Base-by-base conservation (phyloP, 306 rosid genomes). In the Cicer pinnatifidum region DNA sequence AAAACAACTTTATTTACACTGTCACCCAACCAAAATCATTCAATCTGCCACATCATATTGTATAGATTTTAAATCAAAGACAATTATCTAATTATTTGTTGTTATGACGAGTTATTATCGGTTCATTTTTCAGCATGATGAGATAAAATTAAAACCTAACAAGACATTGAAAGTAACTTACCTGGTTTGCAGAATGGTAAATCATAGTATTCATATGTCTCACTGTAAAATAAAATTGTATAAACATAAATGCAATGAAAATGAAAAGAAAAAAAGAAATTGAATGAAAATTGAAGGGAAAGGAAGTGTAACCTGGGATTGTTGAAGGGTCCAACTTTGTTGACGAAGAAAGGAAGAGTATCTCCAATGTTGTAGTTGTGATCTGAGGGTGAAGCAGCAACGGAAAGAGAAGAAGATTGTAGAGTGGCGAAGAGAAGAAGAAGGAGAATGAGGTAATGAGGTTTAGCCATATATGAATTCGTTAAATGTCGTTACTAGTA, bases 151-250 rank as follows among this genome's bases (percentile, higher is more conserved):
- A 3, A 41, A 80, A 48, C 63, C 63, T 69, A 46, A 52, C 50
- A 60, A 79, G 47, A 47, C 20, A 28, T 76, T n/a, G 64, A 69
- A 37, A 63, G 91, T 75, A 15, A 73, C 87, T 77, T 69, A 93
- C 98, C 98, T 87, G 98, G 93, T 60, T 7, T 59, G 87, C 97
- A 93, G 80, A 93, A 90, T 71, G 96, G 92, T 72, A 90, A 85
- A 57, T 87, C 93, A 81, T 90, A 90, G 89, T 82, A 89, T 50
- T 89, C 87, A 72, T 87, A 90, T 51, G 96, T 89, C 82, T 87
- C 96, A 81, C 91, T 89, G 90, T 79, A 69, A 81, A 75, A 79
- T 66, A 66, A 41, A 5, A 85, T 63, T 40, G 69, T 2, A 84
- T 11, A 72, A 67, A 45, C 52, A 63, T 2, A 71, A 65, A 58